Conservation (phyloP, 495 filamentous ascomycete genomes). For the Aspergillus sclerotiicarbonarius region DNA sequence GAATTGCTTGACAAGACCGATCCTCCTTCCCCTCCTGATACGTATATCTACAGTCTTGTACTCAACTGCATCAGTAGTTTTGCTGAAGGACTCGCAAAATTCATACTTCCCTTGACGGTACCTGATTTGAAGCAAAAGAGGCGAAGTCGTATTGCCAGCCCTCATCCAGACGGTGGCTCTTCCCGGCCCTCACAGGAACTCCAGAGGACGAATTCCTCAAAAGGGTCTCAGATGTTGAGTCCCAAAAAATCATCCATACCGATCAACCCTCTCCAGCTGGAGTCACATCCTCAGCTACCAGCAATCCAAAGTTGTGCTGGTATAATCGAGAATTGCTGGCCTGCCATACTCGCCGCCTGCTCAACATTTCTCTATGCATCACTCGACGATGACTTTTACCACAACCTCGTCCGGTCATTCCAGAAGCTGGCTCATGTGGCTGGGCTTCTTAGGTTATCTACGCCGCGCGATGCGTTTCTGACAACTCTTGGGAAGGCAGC, state of each 20-base stretch:
- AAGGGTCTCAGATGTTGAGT: conserved; percentile 36
- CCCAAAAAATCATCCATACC: conserved; percentile 62
- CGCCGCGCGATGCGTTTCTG: conserved; percentile 89
- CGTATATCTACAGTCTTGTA: conserved; percentile 88
- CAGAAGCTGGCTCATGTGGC: conserved; percentile 96
- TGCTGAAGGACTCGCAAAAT: conserved; percentile 89
- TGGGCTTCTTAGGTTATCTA: conserved; percentile 76
- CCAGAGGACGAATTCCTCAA: conserved; percentile 33
- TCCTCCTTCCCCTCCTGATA: conserved; percentile 77
- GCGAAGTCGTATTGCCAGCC: conserved; percentile 44
- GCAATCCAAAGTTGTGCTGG: conserved; percentile 73
- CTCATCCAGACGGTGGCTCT: conserved; percentile 39
- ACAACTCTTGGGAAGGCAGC: conserved; percentile 92
- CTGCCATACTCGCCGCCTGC: conserved; percentile 86
- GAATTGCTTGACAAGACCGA: conserved; percentile 94
- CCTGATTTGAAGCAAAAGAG: conserved; percentile 54
- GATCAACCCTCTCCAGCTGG: conserved; percentile 73
- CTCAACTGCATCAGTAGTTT: conserved; percentile 83
- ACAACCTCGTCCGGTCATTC: conserved; percentile 86
- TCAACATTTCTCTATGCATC: conserved; percentile 93
- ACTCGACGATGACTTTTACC: conserved; percentile 91
- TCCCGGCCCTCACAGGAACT: conserved; percentile 40
- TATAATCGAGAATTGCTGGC: conserved; percentile 92
- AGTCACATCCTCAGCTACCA: conserved; percentile 64
- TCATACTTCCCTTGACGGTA: conserved; percentile 84